Evolutionary conservation across 108 stramenopile genomes (phyloP), one percentile per base, ranked within the genome.

Genomic region (Epipyxis sp.): DNA sequence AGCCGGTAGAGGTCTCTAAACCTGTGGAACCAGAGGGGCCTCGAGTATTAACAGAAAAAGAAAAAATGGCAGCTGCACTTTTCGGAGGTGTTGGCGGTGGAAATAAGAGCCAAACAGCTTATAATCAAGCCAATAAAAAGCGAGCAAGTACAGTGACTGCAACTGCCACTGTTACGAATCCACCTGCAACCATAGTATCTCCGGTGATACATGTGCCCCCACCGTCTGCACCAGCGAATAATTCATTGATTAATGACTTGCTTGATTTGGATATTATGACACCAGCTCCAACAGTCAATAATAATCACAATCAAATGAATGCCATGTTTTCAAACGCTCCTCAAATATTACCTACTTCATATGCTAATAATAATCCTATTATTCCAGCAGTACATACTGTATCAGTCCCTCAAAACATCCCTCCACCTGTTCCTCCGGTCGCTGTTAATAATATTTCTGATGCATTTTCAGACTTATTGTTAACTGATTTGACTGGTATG

Each of bases 31-130:
- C 16, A 1, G 39, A 59, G 61, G 91, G 93, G 79, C 87, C 92
- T 27, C 84, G 85, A 2, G 93, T 92, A 76, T 92, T 92, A 57
- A 78, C 92, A 20, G 93, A 95, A 78, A 95, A 94, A 79, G 94
- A 97, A 86, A 86, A 90, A 65, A 90, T 93, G 91, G 97, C 97
- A 42, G 92, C 94, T 40, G 91, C 91, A 41, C 88, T 97, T 57
- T 97, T 97, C 82, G 95, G 95, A 59, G 97, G 97, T 0, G 80
- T 84, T 27, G 86, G 91, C 61, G 86, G 87, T 43, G 91, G 90
- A 43, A 88, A 87, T 25, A 59, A 83, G 37, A 76, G 83, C 27
- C 85, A 27, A 3, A 41, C 76, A 34, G 27, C 35, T 13, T n/a
- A n/a, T n/a, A 30, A 0, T 27, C 0, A 41, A 27, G 41, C n/a